These are phyloP conservation scores for Heliosperma pusillum DNA, from an alignment of 148 eudicot species.

Conservation along the genomic window DNA sequence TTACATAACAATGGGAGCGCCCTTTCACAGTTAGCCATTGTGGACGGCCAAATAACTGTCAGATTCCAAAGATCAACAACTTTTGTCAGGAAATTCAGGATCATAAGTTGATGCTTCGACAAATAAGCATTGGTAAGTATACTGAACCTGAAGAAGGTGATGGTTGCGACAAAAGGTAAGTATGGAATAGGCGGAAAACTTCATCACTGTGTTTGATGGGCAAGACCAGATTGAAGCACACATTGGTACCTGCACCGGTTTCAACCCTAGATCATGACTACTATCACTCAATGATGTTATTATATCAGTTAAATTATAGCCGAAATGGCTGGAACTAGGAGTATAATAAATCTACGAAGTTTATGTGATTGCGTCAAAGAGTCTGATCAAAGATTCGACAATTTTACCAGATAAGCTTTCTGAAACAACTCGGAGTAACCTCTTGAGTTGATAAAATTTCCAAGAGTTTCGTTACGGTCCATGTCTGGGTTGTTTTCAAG, in stretches of 20 bases:
- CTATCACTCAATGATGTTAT: no score
- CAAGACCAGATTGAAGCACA: constrained; percentile 96
- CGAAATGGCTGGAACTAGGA: no score
- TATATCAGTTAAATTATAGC: no score
- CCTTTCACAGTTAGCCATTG: constrained; percentile 51
- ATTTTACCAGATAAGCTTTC: constrained; percentile 85
- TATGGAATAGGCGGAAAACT: constrained; percentile 69
- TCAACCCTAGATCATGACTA: background rate
- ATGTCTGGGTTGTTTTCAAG: constrained; percentile 67
- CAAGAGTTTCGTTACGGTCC: constrained; percentile 69
- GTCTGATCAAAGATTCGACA: background rate
- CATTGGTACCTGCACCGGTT: constrained; percentile 58
- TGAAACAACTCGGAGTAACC: constrained; percentile 89
- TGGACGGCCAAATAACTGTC: constrained; percentile 48
- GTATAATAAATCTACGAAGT: background rate
- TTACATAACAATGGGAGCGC: constrained; percentile 46
- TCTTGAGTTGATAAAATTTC: constrained; percentile 59
- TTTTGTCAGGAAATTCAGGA: background rate
- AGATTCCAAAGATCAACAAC: background rate
- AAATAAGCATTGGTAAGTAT: background rate
- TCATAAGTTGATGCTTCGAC: background rate
- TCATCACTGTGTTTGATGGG: constrained; percentile 75
- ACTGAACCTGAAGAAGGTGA: constrained; percentile 87
- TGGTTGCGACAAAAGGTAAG: constrained; percentile 95
- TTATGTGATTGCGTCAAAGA: background rate